Percentiles rank a stretch among this genome's conserved stretches.
Evolutionary conservation across 495 filamentous ascomycete genomes (phyloP).

Genomic region (Podospora australis): DNA sequence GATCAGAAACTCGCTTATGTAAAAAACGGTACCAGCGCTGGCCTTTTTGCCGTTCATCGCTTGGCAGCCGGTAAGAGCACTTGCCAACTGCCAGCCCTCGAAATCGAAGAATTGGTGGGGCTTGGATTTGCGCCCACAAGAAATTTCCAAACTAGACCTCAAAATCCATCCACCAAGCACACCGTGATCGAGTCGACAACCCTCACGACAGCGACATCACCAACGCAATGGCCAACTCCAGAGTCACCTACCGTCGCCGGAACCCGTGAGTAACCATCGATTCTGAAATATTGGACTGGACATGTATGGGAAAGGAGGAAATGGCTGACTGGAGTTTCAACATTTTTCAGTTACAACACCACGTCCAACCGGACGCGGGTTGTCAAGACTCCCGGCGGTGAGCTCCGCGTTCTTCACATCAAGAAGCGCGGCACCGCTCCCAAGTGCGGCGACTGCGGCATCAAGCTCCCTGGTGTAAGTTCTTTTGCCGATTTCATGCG

Average conservation of each 20-base stretch:
- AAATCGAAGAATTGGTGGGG: conserved; percentile 20
- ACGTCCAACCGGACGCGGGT: conserved; percentile 93
- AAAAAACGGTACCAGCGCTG: too few relatives aligned
- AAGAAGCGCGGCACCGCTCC: conserved; percentile 96
- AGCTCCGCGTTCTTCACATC: conserved; percentile 92
- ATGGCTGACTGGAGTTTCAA: conserved; percentile 18
- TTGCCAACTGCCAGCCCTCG: conserved; percentile 10
- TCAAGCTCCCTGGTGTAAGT: conserved; percentile 92
- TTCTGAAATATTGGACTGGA: not conserved
- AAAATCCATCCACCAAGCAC: conserved; percentile 43
- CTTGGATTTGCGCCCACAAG: conserved; percentile 31
- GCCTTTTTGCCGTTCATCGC: not conserved
- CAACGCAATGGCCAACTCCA: conserved; percentile 54
- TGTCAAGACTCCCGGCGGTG: conserved; percentile 91
- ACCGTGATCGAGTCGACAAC: conserved; percentile 39
- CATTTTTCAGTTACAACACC: conserved; percentile 81
- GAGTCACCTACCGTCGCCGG: conserved; percentile 68
- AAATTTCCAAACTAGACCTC: conserved; percentile 30
- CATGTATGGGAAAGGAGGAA: conserved; percentile 6
- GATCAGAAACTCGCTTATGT: conserved; percentile 3
- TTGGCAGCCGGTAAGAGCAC: not conserved
- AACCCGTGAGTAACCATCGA: conserved; percentile 67
- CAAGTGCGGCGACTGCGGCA: conserved; percentile 98
- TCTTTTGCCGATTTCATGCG: not conserved
- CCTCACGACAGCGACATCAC: conserved; percentile 50